phyloP scores from a whole-genome alignment of 306 rosid genomes.

The Lagenaria siceraria region DNA sequence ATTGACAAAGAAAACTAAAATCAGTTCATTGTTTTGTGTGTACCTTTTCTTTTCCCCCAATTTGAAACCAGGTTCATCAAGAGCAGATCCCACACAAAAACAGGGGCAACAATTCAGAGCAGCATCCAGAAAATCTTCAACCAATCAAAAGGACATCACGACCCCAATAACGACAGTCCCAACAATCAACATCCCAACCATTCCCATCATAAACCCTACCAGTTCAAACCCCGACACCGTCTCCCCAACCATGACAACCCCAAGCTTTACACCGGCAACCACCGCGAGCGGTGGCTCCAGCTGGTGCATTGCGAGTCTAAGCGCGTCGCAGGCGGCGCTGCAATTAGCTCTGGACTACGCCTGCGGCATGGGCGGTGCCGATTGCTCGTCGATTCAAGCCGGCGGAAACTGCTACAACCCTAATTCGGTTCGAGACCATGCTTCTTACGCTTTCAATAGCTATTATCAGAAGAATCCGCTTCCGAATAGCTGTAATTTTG shows the following conservation, averaged over 20 bases:
- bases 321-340: not conserved
- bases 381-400: slow-evolving; percentile 3
- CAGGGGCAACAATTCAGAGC: not conserved
- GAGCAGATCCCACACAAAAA: not conserved
- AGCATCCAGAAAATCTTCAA: not conserved
- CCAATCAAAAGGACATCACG: slow-evolving; percentile 1
- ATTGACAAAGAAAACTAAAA: not conserved
- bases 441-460: slow-evolving; percentile 6
- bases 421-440: slow-evolving; percentile 7
- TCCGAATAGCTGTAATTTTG: slow-evolving; percentile 12
- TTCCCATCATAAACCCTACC: not conserved
- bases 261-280: not conserved
- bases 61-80: not conserved
- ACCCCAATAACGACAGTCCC: slow-evolving; percentile 13
- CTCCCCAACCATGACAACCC: not conserved
- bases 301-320: slow-evolving; percentile 9
- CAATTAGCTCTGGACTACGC: slow-evolving; percentile 6
- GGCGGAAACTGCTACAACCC: slow-evolving; percentile 5
- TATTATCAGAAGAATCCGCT: slow-evolving; percentile 13
- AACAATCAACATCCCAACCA: not conserved
- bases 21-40: not conserved
- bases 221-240: not conserved
- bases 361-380: slow-evolving; percentile 3
- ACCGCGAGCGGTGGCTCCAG: not conserved
- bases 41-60: not conserved